Percentiles rank a stretch among this genome's conserved stretches.
These are phyloP conservation scores for California macrophylla DNA, from an alignment of 441 rosid species.

Conservation along the genomic window DNA sequence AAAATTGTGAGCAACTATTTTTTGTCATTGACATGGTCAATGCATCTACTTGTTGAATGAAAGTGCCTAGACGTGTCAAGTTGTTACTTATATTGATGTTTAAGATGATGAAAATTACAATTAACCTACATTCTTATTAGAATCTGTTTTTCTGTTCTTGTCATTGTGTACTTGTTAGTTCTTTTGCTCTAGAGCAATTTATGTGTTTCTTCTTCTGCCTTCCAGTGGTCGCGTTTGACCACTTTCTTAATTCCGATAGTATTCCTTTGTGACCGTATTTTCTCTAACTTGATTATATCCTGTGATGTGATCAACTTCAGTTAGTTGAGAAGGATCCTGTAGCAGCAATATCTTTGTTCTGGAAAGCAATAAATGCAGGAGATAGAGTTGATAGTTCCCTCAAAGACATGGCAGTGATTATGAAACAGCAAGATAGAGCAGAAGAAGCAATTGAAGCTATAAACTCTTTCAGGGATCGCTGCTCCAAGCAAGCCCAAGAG, in stretches of 20 bases:
- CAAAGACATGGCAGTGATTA: constrained; percentile 58
- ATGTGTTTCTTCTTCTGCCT: too few species aligned
- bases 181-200: neutral
- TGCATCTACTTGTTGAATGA: too few species aligned
- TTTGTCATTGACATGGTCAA: too few species aligned
- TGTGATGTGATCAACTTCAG: constrained; percentile 27
- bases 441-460: constrained; percentile 59
- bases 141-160: neutral
- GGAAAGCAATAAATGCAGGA: constrained; percentile 50
- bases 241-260: too few species aligned
- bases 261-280: neutral
- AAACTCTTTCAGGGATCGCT: constrained; percentile 39
- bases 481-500: constrained; percentile 59
- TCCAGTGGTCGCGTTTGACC: too few species aligned
- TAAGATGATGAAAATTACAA: too few species aligned
- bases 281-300: neutral
- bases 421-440: constrained; percentile 59
- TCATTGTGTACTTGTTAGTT: neutral
- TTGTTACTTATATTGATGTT: too few species aligned
- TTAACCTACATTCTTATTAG: too few species aligned
- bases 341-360: constrained; percentile 58
- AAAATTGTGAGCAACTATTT: too few species aligned
- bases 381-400: constrained; percentile 56
- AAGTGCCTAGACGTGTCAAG: too few species aligned
- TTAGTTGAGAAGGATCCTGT: constrained; percentile 72